phyloP scores from a whole-genome alignment of 2,329 filamentous ascomycete species.

The Aureobasidium sp. region DNA sequence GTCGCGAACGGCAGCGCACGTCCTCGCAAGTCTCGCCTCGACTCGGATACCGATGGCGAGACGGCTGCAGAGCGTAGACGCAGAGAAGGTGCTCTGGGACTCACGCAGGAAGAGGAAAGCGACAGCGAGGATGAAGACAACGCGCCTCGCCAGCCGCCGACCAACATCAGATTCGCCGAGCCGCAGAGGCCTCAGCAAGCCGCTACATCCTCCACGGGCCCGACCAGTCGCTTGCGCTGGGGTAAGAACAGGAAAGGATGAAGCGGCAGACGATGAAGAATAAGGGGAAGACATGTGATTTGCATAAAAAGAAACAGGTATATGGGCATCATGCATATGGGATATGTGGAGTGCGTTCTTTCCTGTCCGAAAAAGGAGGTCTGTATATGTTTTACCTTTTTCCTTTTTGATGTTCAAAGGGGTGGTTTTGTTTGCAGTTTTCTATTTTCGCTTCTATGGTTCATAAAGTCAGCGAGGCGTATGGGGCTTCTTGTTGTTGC shows the following conservation, averaged over 20 bases:
- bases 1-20: slow-evolving; percentile 1
- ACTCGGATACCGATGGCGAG: slow-evolving; percentile 44
- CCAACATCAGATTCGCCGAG: slow-evolving; percentile 16
- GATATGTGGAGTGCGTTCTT: background rate
- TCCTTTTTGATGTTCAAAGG: background rate
- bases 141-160: slow-evolving; percentile 41
- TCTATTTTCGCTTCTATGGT: background rate
- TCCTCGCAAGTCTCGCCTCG: background rate
- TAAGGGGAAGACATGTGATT: background rate
- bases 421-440: background rate
- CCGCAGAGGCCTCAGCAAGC: slow-evolving; percentile 7
- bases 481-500: background rate
- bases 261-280: background rate
- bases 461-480: slow-evolving; percentile 1
- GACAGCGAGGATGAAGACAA: slow-evolving; percentile 47
- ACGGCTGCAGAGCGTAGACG: slow-evolving; percentile 66
- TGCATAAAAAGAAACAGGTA: background rate
- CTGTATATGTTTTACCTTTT: slow-evolving; percentile 2
- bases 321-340: background rate
- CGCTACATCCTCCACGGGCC: background rate
- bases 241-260: slow-evolving; percentile 5
- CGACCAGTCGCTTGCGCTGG: background rate
- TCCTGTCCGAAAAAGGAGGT: background rate
- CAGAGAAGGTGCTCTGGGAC: slow-evolving; percentile 63
- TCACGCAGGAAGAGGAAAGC: slow-evolving; percentile 36